Evolutionary conservation across 1,284 basidiomycete genomes (phyloP).

Genomic region (Sanghuangporus baumii): DNA sequence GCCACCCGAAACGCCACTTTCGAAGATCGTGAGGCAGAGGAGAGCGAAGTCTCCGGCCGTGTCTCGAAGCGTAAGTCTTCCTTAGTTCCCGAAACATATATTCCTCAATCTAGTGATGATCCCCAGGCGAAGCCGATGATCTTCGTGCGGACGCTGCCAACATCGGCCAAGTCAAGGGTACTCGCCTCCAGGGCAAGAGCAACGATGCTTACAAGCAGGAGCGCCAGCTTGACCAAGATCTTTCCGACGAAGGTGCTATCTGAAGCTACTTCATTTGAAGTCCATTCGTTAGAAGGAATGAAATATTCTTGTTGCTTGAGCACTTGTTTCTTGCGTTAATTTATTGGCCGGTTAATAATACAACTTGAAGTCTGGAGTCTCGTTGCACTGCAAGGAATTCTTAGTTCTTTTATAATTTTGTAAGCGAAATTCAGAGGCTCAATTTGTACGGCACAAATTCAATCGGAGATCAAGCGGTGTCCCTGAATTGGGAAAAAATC

Average conservation of each 20-base stretch:
- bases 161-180: not conserved
- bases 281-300: not conserved
- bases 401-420: too few relatives aligned
- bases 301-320: not conserved
- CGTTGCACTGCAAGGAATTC: too few relatives aligned
- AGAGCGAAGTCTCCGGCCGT: conserved; percentile 7
- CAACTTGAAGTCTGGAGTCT: too few relatives aligned
- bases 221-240: conserved; percentile 6
- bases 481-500: too few relatives aligned
- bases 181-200: conserved; percentile 1
- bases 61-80: conserved; percentile 9
- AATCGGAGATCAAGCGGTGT: too few relatives aligned
- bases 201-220: conserved; percentile 15
- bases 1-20: not conserved
- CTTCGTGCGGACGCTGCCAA: conserved; percentile 2
- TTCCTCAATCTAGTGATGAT: not conserved
- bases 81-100: not conserved
- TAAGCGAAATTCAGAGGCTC: too few relatives aligned
- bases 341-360: too few relatives aligned
- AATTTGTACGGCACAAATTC: too few relatives aligned
- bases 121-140: conserved; percentile 5
- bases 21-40: conserved; percentile 8
- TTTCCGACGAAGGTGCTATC: conserved; percentile 8
- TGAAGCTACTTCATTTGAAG: not conserved
- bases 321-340: not conserved